A percentile compares a stretch with the other conserved stretches of the same genome.
Evolutionary conservation across 345 rosid genomes (phyloP).

Genomic region (Camelina sativa): DNA sequence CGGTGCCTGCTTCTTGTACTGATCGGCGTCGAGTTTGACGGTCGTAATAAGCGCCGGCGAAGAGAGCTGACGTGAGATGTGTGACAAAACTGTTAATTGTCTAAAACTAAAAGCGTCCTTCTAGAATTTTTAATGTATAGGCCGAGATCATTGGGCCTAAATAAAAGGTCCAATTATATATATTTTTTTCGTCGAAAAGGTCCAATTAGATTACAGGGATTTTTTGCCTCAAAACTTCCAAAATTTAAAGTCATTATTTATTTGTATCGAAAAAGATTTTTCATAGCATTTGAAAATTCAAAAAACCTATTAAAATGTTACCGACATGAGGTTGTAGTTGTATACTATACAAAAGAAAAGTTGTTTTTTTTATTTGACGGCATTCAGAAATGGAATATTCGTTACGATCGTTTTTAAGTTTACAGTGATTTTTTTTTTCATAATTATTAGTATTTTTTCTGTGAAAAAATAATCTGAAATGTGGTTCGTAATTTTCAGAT

Average conservation of each 20-base stretch:
- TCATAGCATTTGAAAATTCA: too few species aligned
- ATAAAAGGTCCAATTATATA: too few species aligned
- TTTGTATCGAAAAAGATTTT: too few species aligned
- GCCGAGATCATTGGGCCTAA: background rate
- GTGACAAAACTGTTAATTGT: background rate
- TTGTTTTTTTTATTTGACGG: background rate
- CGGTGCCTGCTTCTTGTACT: background rate
- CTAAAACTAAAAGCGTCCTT: too few species aligned
- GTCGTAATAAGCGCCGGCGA: conserved; percentile 36
- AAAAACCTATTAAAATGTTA: background rate
- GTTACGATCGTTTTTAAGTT: background rate
- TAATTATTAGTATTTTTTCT: background rate
- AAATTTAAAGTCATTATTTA: too few species aligned
- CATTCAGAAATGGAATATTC: background rate
- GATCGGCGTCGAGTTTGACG: conserved; percentile 27
- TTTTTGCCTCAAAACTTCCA: too few species aligned
- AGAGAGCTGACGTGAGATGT: conserved; percentile 18
- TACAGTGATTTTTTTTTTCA: background rate
- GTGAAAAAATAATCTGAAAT: background rate
- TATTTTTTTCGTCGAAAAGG: too few species aligned
- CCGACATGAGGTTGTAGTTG: background rate
- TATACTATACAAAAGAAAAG: too few species aligned
- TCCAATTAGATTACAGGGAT: too few species aligned
- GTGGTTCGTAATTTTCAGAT: background rate
- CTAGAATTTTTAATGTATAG: background rate